Conservation (phyloP, 352 stramenopile genomes). For the Phytophthora fragariae region DNA sequence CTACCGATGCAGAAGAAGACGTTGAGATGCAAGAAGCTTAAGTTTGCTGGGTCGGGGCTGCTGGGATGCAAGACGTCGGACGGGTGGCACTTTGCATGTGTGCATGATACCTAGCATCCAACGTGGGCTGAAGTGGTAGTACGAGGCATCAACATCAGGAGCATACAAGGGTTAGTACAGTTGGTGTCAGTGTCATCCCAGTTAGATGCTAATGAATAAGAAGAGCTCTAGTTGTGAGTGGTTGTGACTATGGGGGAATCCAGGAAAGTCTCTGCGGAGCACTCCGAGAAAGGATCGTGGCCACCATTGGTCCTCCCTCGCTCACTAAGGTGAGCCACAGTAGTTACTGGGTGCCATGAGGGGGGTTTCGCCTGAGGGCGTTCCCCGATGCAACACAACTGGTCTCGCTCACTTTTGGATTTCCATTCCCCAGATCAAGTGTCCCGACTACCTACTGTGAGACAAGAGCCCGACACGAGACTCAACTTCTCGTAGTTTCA, state of each 20-base stretch:
- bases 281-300: background rate
- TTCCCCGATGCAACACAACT: slow-evolving; percentile 8
- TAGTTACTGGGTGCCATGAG: background rate
- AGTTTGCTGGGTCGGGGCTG: too few relatives aligned
- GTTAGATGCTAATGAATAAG: background rate
- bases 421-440: background rate
- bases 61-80: too few relatives aligned
- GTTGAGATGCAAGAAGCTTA: too few relatives aligned
- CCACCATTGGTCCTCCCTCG: background rate
- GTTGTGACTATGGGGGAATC: slow-evolving; percentile 5
- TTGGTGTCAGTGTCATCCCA: background rate
- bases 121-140: too few relatives aligned
- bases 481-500: background rate
- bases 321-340: background rate
- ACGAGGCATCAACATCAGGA: background rate
- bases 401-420: background rate
- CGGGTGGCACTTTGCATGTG: too few relatives aligned
- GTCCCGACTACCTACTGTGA: too few relatives aligned
- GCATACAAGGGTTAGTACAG: background rate
- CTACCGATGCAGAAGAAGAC: too few relatives aligned
- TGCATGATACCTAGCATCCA: too few relatives aligned
- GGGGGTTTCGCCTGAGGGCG: background rate
- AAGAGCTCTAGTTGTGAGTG: slow-evolving; percentile 6
- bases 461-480: background rate
- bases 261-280: background rate